Evolutionary conservation across 2,329 filamentous ascomycete genomes (phyloP), one percentile per base, ranked within the genome.

Genomic region (Cladosporium phlei): DNA sequence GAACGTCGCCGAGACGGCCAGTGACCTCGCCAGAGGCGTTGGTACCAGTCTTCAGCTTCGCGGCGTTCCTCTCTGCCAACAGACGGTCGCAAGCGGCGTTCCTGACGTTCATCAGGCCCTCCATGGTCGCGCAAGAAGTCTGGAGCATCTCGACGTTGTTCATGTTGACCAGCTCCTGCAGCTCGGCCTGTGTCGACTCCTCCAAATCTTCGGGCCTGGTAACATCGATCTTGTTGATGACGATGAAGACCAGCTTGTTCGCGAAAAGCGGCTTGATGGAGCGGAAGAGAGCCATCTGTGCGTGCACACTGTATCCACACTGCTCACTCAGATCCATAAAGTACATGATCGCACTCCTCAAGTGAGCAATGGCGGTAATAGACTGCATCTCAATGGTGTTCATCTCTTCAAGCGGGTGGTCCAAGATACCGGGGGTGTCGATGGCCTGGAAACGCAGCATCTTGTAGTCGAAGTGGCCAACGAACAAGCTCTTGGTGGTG

Each of bases 371-470:
- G 9, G 94, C 93, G 14, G 91, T 97, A 58, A 98, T 96, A 52
- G 86, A 86, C 75, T 97, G 93, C 88, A 97, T 97, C 71, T 98
- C 93, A 64, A 98, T 98, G 3, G 93, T 97, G 73, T 96, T 95
- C 93, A 97, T 98, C 73, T 97, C 93, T 71, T 97, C 93, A 7
- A 98, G 80, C 27, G 91, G 90, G 67, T 98, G 93, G 60, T 98
- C 93, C 51, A 98, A 74, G 57, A 98, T 95, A 76, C 93, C 93
- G n/a, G 91, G 91, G 9, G 93, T 98, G 70, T 98, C 93, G 59
- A 98, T 96, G 21, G 89, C 90, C 72, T 90, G 86, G 72, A 89
- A 89, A 52, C 87, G 79, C 56, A 89, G 76, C 72, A 91, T 93
- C 72, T 95, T 95, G 76, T 94, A 95, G 71, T 95, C 89, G 66